phyloP scores from a whole-genome alignment of 306 rosid species.

The Nissolia schottii region DNA sequence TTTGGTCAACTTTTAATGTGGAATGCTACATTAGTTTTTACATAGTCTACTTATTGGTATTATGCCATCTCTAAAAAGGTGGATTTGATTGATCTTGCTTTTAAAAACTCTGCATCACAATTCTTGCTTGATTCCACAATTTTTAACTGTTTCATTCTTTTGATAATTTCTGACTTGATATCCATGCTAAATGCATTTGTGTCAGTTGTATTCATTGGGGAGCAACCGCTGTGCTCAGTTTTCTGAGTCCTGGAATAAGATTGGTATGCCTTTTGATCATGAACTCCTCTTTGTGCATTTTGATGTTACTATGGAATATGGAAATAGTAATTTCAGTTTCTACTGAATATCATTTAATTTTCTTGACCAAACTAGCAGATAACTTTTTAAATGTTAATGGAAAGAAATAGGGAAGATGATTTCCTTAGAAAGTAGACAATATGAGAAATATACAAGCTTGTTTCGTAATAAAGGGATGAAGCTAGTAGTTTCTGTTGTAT shows the following conservation, averaged over 20 bases:
- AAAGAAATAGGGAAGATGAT: neutral
- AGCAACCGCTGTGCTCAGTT: slow-evolving; percentile 67
- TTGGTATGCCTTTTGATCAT: slow-evolving; percentile 49
- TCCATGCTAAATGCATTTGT: slow-evolving; percentile 21
- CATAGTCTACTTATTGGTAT: neutral
- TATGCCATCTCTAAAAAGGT: neutral
- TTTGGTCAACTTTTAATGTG: neutral
- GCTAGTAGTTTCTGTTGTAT: slow-evolving; percentile 1
- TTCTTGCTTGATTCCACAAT: neutral
- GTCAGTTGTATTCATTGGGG: slow-evolving; percentile 75
- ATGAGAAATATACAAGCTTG: neutral
- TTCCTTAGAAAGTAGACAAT: neutral
- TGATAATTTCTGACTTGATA: slow-evolving; percentile 8
- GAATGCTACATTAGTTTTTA: neutral
- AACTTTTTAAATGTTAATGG: slow-evolving; percentile 4
- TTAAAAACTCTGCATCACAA: neutral
- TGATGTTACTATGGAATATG: neutral
- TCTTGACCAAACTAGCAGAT: slow-evolving; percentile 13
- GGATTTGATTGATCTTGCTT: slow-evolving; percentile 11
- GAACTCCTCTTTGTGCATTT: slow-evolving; percentile 2
- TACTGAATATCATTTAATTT: neutral
- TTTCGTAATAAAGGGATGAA: neutral
- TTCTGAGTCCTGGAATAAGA: slow-evolving; percentile 61
- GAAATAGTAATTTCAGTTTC: neutral
- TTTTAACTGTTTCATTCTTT: neutral